These are phyloP conservation scores for Cystobasidium onofrii DNA, from an alignment of 768 basidiomycete species.

Conservation along the genomic window DNA sequence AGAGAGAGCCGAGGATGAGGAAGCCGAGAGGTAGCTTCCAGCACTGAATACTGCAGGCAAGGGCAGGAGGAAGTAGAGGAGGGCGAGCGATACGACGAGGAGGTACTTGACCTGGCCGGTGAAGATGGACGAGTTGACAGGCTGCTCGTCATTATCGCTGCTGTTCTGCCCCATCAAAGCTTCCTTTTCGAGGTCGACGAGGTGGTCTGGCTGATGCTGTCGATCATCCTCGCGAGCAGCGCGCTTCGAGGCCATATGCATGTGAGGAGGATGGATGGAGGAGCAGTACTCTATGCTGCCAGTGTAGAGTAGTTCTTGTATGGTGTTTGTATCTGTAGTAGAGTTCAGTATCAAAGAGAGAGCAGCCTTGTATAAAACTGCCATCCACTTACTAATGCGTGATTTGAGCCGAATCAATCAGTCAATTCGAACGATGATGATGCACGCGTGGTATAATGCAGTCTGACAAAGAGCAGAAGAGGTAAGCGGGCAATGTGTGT, in stretches of 20 bases:
- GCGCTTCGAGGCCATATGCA: background rate
- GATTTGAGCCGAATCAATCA: too few species aligned
- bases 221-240: background rate
- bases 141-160: background rate
- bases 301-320: too few species aligned
- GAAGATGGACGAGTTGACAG: background rate
- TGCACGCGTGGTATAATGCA: too few species aligned
- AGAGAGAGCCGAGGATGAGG: background rate
- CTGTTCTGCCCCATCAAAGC: background rate
- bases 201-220: background rate
- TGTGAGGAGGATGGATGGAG: too few species aligned
- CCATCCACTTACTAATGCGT: too few species aligned
- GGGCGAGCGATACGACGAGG: background rate
- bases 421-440: too few species aligned
- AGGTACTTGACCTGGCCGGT: background rate
- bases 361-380: too few species aligned
- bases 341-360: too few species aligned
- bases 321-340: too few species aligned
- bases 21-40: conserved; percentile 5
- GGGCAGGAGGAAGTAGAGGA: background rate
- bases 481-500: too few species aligned
- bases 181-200: background rate
- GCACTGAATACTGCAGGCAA: conserved; percentile 4
- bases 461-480: background rate
- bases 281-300: too few species aligned